Base-by-base conservation (phyloP, 2,329 filamentous ascomycete species). In the Curvularia sp. region DNA sequence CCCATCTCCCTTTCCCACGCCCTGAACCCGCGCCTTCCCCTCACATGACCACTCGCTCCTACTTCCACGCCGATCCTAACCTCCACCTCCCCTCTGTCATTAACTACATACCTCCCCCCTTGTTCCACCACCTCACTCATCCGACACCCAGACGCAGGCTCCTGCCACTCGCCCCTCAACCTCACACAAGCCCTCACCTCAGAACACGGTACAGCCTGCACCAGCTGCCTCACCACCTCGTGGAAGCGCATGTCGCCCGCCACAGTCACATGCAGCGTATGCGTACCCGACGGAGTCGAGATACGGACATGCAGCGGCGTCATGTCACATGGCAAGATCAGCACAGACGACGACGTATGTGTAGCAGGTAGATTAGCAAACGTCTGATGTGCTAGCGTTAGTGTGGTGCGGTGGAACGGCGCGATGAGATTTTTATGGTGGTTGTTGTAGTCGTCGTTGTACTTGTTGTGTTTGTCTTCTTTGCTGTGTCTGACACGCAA, bases 201-300 rank as follows among this genome's bases (percentile, higher is more conserved):
- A 0, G n/a, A 33, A 6, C 6, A 9, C 13, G 55, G n/a, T 15
- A 15, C 33, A 13, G 33, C 24, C 5, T 28, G n/a, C 9, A 66
- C 15, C 10, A 68, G 1, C 26, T 66, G 64, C 20, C 33, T 51
- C 0, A 66, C 30, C 1, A 63, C 53, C 18, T 66, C 62, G 15
- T 60, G 55, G 13, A 66, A 43, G 1, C 52, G 63, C 65, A 62
- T 57, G 31, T 62, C 61, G 0, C 55, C 49, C 6, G 60, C 58
- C 3, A 66, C 60, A 1, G 51, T 54, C 7, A 41, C 62, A 4
- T 43, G 46, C 4, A 68, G 3, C 12, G 46, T 53, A 4, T 57
- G 24, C 12, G 10, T 42, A 13, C 26, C n/a, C 33, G 13, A 24
- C 20, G 13, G 15, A 12, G 49, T 44, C 4, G 22, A 39, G 10